Evolutionary conservation across 2,329 filamentous ascomycete genomes (phyloP).

Genomic region (Penicillium sp.): DNA sequence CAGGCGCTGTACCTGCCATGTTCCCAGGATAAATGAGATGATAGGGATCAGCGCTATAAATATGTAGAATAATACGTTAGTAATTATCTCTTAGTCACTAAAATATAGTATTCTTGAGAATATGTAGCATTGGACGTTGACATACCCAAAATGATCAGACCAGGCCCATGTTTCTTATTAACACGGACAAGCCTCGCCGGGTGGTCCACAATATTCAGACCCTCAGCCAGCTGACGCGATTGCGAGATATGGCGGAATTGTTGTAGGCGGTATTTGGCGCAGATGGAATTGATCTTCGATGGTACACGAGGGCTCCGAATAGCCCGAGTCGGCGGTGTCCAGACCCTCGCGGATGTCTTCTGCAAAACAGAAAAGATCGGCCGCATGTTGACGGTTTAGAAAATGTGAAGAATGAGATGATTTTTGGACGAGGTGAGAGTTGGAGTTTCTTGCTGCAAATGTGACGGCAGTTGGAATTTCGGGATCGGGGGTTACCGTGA

Average conservation of each 20-base stretch:
- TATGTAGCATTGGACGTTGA: neutral
- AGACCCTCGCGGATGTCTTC: conserved; percentile 24
- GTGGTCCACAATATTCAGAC: conserved; percentile 83
- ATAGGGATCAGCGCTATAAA: conserved; percentile 75
- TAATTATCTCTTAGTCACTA: neutral
- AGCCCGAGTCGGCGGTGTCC: conserved; percentile 24
- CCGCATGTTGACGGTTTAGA: conserved; percentile 25
- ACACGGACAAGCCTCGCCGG: conserved; percentile 77
- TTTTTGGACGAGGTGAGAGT: neutral
- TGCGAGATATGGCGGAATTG: conserved; percentile 42
- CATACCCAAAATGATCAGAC: conserved; percentile 73
- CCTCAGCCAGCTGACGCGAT: conserved; percentile 61
- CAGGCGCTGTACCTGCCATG: conserved; percentile 92
- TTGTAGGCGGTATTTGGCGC: conserved; percentile 37
- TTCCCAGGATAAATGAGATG: conserved; percentile 84
- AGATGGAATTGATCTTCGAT: conserved; percentile 34
- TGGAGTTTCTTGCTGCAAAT: neutral
- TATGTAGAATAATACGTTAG: conserved; percentile 9
- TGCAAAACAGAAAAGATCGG: conserved; percentile 31
- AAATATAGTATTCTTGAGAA: neutral
- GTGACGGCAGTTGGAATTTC: conserved; percentile 16
- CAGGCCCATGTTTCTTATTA: conserved; percentile 73
- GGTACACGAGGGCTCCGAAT: conserved; percentile 20
- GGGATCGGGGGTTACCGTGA: conserved; percentile 18
- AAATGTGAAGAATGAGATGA: neutral